Percentiles rank a stretch among this genome's conserved stretches.
Conservation (phyloP, 129 eudicot genomes). For the Rutidosis leptorrhynchoides region DNA sequence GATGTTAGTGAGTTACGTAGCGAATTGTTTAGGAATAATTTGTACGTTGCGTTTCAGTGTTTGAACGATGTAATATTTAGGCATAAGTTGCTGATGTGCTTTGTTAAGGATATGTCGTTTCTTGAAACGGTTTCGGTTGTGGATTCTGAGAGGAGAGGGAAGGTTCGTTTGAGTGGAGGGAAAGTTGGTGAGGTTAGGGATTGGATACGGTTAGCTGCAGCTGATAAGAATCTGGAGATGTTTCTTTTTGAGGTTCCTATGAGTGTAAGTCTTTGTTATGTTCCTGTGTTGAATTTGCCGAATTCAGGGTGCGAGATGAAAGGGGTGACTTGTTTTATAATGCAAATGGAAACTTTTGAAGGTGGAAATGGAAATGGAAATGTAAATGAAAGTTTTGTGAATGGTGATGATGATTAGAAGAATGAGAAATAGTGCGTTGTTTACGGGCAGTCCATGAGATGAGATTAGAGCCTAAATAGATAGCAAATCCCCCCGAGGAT, state of each 20-base stretch:
- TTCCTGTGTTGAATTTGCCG: slow-evolving; percentile 27
- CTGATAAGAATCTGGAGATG: slow-evolving; percentile 15
- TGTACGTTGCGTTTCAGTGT: slow-evolving; percentile 32
- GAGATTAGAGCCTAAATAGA: no score
- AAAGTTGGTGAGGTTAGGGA: slow-evolving; percentile 30
- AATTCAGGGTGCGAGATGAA: slow-evolving; percentile 29
- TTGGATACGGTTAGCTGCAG: slow-evolving; percentile 15
- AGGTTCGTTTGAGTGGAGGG: slow-evolving; percentile 25
- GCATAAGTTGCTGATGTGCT: slow-evolving; percentile 34
- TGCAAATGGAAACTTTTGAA: slow-evolving; percentile 19
- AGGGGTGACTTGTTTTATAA: slow-evolving; percentile 30
- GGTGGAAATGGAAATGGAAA: neutral
- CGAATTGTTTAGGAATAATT: slow-evolving; percentile 21
- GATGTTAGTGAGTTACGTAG: neutral
- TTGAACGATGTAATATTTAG: slow-evolving; percentile 33
- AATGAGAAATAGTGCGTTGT: no score
- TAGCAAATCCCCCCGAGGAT: no score
- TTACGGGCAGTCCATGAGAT: no score
- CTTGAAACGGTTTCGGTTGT: slow-evolving; percentile 22
- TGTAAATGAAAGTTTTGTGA: neutral
- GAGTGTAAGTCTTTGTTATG: slow-evolving; percentile 26
- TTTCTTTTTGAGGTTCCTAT: slow-evolving; percentile 33
- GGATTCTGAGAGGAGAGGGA: slow-evolving; percentile 39
- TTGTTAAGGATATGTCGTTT: slow-evolving; percentile 26
- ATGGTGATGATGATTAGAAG: slow-evolving; percentile 2